phyloP scores from a whole-genome alignment of 1,139 yeast genomes.

The Blastobotrys raffinosifermentans region DNA sequence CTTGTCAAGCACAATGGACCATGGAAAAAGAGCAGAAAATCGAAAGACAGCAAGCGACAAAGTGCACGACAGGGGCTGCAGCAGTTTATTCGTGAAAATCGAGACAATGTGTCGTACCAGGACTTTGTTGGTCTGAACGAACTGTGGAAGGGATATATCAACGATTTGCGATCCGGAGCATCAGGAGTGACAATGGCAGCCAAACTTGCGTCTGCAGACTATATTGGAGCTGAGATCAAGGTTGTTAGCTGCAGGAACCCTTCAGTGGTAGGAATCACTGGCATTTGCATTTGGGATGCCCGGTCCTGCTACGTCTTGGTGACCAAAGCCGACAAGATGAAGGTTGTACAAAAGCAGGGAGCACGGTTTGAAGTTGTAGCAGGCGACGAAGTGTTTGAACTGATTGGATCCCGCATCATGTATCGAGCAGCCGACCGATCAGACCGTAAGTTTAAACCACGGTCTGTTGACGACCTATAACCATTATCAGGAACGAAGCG shows the following conservation, averaged over 20 bases:
- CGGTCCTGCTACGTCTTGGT: slow-evolving; percentile 65
- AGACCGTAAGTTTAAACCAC: slow-evolving; percentile 79
- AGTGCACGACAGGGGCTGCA: slow-evolving; percentile 1
- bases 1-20: neutral
- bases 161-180: slow-evolving; percentile 39
- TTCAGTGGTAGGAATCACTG: slow-evolving; percentile 57
- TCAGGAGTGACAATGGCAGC: slow-evolving; percentile 18
- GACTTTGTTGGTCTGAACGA: slow-evolving; percentile 48
- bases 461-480: slow-evolving; percentile 55
- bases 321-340: slow-evolving; percentile 15
- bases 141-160: slow-evolving; percentile 60
- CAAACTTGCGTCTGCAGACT: slow-evolving; percentile 74
- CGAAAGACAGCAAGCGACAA: neutral
- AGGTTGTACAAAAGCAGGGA: slow-evolving; percentile 49
- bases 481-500: neutral
- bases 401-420: slow-evolving; percentile 75
- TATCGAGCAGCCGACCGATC: slow-evolving; percentile 77
- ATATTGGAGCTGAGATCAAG: slow-evolving; percentile 64
- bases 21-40: neutral
- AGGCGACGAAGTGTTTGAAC: slow-evolving; percentile 42
- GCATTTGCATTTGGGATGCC: slow-evolving; percentile 85
- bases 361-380: slow-evolving; percentile 39
- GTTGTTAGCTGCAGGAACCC: slow-evolving; percentile 57
- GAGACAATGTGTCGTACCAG: slow-evolving; percentile 33
- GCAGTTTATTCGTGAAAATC: slow-evolving; percentile 1